Base-by-base conservation (phyloP, 371 early-diverging fungal genomes). In the Mucor circinelloides region DNA sequence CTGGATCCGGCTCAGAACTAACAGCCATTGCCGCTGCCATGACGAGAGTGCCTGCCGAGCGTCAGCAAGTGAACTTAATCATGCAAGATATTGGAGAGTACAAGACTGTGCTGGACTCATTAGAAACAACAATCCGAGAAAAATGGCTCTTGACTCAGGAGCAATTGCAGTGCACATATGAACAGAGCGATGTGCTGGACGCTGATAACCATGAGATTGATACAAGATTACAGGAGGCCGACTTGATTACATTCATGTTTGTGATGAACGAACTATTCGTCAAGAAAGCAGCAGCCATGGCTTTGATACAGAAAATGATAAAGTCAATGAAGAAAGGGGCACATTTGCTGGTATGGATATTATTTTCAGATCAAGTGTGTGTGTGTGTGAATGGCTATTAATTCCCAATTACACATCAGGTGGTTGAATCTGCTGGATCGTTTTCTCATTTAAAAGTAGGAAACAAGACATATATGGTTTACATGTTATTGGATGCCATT, bases 341-440 rank as follows among this genome's bases (percentile, higher is more conserved):
- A 0, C 78, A 89, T 63, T 84, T 95, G 63, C 69, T 97, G 75
- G 93, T 83, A 85, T 36, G 36, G 8, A n/a, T n/a, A n/a, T n/a
- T n/a, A n/a, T n/a, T n/a, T n/a, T n/a, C n/a, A n/a, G n/a, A n/a
- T n/a, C n/a, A n/a, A n/a, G n/a, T 76, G 78, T 67, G 17, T 40
- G 42, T 40, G 21, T 46, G 50, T 61, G 62, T 61, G 50, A 61
- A 61, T 40, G 25, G 44, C 10, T 60, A 60, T 60, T 50, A 60
- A 44, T 50, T 30, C 12, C 46, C 31, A 50, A 42, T 13, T 31
- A 12, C 3, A 44, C 30, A 25, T 42, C 12, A 89, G 89, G 85
- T 97, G 9, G 94, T 93, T 6, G 97, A 97, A 73, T 95, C 95
- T 2, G 97, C 97, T 2, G 95, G 96, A n/a, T 93, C 94, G 2